phyloP scores from a whole-genome alignment of 2,329 filamentous ascomycete genomes.

The Colletotrichum australisinense region DNA sequence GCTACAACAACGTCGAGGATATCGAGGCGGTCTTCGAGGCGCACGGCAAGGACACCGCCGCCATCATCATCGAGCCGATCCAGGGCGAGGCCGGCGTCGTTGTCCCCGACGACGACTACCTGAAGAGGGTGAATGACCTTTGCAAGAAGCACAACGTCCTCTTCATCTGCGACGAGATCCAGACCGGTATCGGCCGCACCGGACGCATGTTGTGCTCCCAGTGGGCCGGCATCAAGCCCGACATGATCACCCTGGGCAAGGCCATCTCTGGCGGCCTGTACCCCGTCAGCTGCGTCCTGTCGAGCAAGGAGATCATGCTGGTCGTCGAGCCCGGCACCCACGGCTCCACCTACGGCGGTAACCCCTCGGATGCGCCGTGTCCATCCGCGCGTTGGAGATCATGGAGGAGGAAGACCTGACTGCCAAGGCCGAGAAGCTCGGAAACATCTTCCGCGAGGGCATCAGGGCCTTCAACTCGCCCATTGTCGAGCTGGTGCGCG shows the following conservation, averaged over 20 bases:
- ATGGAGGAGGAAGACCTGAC: conserved; percentile 92
- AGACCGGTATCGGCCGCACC: conserved; percentile 96
- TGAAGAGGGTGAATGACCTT: conserved; percentile 81
- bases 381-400: conserved; percentile 93
- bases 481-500: conserved; percentile 84
- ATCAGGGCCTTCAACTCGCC: conserved; percentile 81
- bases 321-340: conserved; percentile 97
- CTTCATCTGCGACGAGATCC: conserved; percentile 97
- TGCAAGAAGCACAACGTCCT: conserved; percentile 97
- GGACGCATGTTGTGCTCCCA: conserved; percentile 94
- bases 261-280: conserved; percentile 99
- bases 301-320: conserved; percentile 91
- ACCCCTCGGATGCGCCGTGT: conserved; percentile 94
- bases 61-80: conserved; percentile 95
- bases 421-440: conserved; percentile 79
- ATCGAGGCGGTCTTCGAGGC: conserved; percentile 82
- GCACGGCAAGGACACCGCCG: conserved; percentile 87
- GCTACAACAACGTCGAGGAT: conserved; percentile 87
- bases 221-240: conserved; percentile 95
- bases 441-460: conserved; percentile 84
- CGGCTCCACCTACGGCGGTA: conserved; percentile 98
- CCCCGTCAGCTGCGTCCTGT: conserved; percentile 94
- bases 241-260: conserved; percentile 94
- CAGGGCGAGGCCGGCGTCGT: conserved; percentile 98
- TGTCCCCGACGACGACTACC: conserved; percentile 91